Evolutionary conservation across 345 rosid species (phyloP), one percentile per base, ranked within the genome.

Genomic region (Hevea brasiliensis): DNA sequence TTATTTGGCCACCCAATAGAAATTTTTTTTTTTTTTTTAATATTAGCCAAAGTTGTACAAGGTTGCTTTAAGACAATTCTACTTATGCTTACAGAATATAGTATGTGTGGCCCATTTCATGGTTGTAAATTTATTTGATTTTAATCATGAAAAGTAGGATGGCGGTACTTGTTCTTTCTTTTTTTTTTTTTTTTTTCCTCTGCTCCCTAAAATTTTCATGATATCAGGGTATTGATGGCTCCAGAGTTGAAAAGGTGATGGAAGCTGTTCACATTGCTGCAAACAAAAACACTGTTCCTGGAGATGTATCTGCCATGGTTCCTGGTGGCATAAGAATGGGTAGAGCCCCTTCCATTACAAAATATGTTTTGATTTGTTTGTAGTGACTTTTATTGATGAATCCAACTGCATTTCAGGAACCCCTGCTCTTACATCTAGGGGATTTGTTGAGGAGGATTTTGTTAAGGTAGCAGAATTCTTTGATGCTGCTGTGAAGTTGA

Each of bases 311-410:
- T 74, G 99, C 99, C 66, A 95, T 95, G 99, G 99, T 95, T 81
- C 99, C 99, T 40, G 99, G 99, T 70, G 99, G 99, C 87, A 95
- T 95, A 81, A 86, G 99, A 79, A 95, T 95, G 99, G 99, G 99
- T 94, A 85, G 75, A 68, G 73, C 47, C 63, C 76, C 60, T 58
- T 76, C 50, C 4, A 37, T 56, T 18, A 14, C 35, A 37, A 3
- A 23, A 54, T 58, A 5, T 68, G 47, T 29, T 54, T 32, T 18
- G 58, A 7, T 66, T 27, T 45, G 54, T 26, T 51, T 8, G 27
- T 37, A 21, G 44, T 17, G 37, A 62, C 10, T 27, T 66, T 72
- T 71, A 23, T 58, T 77, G 48, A 81, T 75, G 68, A 70, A 65
- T 51, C n/a, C 20, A 54, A 55, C 57, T 72, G 53, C 63, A 48